Percentiles rank a stretch among this genome's conserved stretches.
Conservation (phyloP, 1,284 basidiomycete species). For the Microbotryum lychnidis-dioicae region DNA sequence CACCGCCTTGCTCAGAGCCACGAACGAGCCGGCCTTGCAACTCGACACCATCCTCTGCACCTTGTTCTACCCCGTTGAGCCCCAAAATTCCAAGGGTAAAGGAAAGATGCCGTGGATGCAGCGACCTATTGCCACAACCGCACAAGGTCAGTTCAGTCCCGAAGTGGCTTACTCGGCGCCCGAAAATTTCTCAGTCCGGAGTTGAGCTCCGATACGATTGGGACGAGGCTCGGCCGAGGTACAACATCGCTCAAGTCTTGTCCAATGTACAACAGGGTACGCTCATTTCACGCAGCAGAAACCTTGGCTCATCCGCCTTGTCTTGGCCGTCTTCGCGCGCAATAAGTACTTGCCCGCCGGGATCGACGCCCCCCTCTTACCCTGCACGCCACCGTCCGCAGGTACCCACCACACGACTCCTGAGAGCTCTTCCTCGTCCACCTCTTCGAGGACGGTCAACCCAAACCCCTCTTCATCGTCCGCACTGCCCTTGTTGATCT, state of each 20-base stretch:
- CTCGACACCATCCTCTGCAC: constrained; percentile 43
- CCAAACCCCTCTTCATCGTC: constrained; percentile 49
- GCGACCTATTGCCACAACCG: constrained; percentile 7
- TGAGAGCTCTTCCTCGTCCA: too few species aligned
- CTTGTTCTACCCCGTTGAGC: constrained; percentile 43
- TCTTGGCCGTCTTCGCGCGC: background rate
- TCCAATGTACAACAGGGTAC: constrained; percentile 8
- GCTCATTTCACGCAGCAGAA: constrained; percentile 10
- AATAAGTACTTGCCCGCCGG: constrained; percentile 8
- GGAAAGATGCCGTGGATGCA: constrained; percentile 10
- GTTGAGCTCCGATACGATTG: too few species aligned
- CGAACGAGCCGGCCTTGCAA: constrained; percentile 34
- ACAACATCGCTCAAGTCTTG: too few species aligned
- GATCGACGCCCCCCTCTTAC: constrained; percentile 1
- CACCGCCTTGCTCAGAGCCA: constrained; percentile 35
- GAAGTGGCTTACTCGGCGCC: too few species aligned
- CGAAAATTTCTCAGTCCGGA: too few species aligned
- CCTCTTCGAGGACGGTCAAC: background rate
- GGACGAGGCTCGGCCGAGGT: too few species aligned
- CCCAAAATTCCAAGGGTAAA: background rate
- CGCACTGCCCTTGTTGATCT: constrained; percentile 41
- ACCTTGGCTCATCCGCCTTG: constrained; percentile 6
- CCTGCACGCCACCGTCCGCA: constrained; percentile 42
- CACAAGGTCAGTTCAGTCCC: background rate
- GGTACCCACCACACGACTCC: background rate